Evolutionary conservation across 2,329 filamentous ascomycete species (phyloP).

Genomic region (Aspergillus intermedius): DNA sequence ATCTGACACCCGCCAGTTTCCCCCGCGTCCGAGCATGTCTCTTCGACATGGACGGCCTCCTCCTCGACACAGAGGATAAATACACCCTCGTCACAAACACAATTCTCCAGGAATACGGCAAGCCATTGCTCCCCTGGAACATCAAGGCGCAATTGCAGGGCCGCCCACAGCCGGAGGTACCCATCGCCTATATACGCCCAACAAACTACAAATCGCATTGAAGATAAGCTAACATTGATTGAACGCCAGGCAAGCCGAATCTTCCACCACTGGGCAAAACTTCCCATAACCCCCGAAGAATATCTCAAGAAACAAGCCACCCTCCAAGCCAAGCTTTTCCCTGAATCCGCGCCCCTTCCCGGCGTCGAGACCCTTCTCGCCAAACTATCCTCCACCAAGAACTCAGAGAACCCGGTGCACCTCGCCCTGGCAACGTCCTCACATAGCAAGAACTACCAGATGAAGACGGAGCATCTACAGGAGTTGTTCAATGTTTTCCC

Average conservation of each 20-base stretch:
- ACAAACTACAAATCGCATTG: not conserved
- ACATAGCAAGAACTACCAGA: constrained; percentile 61
- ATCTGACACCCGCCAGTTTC: constrained; percentile 47
- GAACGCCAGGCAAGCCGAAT: constrained; percentile 48
- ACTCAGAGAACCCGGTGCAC: constrained; percentile 50
- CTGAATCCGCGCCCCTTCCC: constrained; percentile 65
- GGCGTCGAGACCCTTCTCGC: constrained; percentile 65
- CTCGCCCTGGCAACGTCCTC: constrained; percentile 83
- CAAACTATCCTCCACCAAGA: constrained; percentile 28
- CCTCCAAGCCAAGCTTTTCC: constrained; percentile 68
- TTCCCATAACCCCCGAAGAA: constrained; percentile 67
- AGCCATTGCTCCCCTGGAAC: constrained; percentile 75
- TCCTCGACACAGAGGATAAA: constrained; percentile 86
- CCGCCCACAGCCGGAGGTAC: constrained; percentile 52
- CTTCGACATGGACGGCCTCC: constrained; percentile 97
- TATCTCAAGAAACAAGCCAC: constrained; percentile 55
- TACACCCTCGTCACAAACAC: constrained; percentile 81
- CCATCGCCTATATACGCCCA: not conserved
- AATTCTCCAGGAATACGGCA: constrained; percentile 68
- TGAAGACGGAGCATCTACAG: constrained; percentile 61
- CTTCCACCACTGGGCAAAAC: constrained; percentile 74
- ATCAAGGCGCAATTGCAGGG: constrained; percentile 85
- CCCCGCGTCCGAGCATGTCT: constrained; percentile 82
- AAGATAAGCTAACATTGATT: constrained; percentile 2
- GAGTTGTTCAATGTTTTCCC: constrained; percentile 57